Base-by-base conservation (phyloP, 1,284 basidiomycete species). In the Grifola frondosa region DNA sequence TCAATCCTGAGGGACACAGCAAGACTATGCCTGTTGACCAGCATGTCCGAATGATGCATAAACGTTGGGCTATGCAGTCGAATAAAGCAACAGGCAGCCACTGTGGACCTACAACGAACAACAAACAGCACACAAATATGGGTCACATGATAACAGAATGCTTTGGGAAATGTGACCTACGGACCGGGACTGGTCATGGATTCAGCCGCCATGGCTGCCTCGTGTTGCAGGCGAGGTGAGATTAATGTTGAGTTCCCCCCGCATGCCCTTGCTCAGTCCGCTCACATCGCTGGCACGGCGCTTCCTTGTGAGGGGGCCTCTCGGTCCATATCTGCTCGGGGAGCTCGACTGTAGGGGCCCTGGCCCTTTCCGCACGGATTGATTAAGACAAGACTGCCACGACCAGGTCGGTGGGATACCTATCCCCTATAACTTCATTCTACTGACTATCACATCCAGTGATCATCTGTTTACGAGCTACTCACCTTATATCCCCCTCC, bases 321-420 rank as follows among this genome's bases (percentile, higher is more conserved):
- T 44, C 54, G 58, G 58, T 57, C 56, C 53, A 57, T 59, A 61
- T 58, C 59, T 59, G 60, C 57, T 53, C 59, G 40, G 48, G 53
- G 55, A 57, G 56, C 51, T 54, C 42, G 56, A 54, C 50, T 52
- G 58, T 21, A 50, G 54, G 53, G 52, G 51, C 50, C 42, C 45
- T 39, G 45, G 45, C 40, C 44, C 48, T 46, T 47, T 47, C 33
- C 39, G 43, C 20, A 37, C 39, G 42, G 42, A 40, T 41, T 42
- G 39, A 44, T 47, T 45, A 42, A 40, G n/a, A n/a, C 39, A 51
- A 30, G 28, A 39, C 30, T 37, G 32, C 42, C 44, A 49, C 42
- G 42, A 48, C 46, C 30, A 31, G 19, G 30, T 31, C n/a, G n/a
- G 30, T 31, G 7, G n/a, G 26, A 28, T 28, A 28, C 26, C 8